Percentiles rank a stretch among this genome's conserved stretches.
Evolutionary conservation across 164 flowering plant species (phyloP).

Genomic region (Stephania yunnanensis): DNA sequence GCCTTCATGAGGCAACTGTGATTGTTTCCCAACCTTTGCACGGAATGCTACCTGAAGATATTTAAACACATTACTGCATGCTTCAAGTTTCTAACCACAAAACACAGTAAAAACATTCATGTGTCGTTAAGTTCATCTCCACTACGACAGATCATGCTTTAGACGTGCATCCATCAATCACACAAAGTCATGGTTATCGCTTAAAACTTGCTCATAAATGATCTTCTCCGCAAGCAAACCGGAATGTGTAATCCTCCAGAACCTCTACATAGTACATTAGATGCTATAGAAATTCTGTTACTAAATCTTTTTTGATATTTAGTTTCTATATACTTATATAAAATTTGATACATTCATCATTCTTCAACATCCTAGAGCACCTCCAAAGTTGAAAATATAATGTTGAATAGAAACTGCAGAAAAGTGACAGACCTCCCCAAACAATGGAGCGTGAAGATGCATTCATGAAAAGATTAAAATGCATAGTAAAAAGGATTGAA

Average conservation of each 20-base stretch:
- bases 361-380: conserved; percentile 79
- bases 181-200: no score
- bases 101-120: neutral
- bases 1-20: conserved; percentile 91
- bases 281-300: no score
- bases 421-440: neutral
- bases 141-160: neutral
- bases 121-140: neutral
- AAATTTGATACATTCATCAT: conserved; percentile 42
- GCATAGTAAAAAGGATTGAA: neutral
- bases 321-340: no score
- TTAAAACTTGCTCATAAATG: no score
- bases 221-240: no score
- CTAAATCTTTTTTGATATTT: no score
- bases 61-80: neutral
- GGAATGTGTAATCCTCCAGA: no score
- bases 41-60: conserved; percentile 85
- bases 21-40: conserved; percentile 85
- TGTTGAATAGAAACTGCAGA: neutral
- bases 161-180: no score
- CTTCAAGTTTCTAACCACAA: neutral
- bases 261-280: no score
- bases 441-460: neutral
- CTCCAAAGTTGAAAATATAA: conserved; percentile 33
- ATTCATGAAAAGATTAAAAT: neutral